Conservation (phyloP, 164 flowering plant genomes). For the Tetracentron sinense region DNA sequence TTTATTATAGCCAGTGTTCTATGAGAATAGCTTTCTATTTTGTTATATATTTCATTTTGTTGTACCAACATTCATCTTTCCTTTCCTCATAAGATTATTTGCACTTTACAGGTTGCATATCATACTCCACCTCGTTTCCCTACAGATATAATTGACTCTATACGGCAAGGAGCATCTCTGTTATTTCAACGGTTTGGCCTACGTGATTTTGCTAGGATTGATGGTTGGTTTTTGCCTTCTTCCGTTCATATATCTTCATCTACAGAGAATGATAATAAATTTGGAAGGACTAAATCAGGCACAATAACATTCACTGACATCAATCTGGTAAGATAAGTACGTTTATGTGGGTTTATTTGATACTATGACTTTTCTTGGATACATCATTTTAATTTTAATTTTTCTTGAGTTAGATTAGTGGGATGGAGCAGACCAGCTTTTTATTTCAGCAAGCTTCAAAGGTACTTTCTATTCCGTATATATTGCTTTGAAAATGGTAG, state of each 20-base stretch:
- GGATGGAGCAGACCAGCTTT: conserved; percentile 97
- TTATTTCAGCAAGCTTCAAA: conserved; percentile 94
- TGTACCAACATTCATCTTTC: neutral
- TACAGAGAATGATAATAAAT: conserved; percentile 25
- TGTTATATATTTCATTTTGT: neutral
- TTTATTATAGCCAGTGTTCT: neutral
- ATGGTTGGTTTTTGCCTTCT: conserved; percentile 90
- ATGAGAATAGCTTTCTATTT: neutral
- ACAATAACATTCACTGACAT: conserved; percentile 75
- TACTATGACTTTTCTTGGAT: neutral
- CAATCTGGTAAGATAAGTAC: conserved; percentile 55
- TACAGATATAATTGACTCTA: conserved; percentile 49
- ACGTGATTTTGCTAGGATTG: conserved; percentile 88
- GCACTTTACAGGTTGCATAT: conserved; percentile 63
- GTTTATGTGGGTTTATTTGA: neutral
- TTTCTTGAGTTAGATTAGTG: conserved; percentile 58
- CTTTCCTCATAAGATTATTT: conserved; percentile 5
- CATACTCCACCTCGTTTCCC: conserved; percentile 92
- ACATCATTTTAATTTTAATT: neutral
- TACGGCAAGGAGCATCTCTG: conserved; percentile 66
- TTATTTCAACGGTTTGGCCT: conserved; percentile 68
- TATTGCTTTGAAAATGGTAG: neutral
- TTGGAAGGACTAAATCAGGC: conserved; percentile 56
- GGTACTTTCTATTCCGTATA: conserved; percentile 35
- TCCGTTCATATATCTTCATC: conserved; percentile 20